Conservation (phyloP, 2,329 filamentous ascomycete genomes). For the Ambrosiella cleistominuta region DNA sequence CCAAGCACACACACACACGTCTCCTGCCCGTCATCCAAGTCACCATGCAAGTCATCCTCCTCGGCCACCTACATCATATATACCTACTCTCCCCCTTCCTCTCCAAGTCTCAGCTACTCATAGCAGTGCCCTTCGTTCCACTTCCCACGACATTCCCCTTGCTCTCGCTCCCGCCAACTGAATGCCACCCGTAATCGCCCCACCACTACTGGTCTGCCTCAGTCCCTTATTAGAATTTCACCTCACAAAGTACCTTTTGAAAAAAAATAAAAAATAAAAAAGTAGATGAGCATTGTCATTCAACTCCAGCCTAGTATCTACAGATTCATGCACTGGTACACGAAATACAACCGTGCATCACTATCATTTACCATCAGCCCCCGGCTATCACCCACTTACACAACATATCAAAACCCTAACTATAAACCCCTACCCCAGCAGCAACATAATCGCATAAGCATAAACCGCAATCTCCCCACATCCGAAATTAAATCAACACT, state of each 20-base stretch:
- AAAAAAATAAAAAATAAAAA: background rate
- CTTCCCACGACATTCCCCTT: background rate
- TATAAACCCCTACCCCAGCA: too few relatives aligned
- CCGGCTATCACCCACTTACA: background rate
- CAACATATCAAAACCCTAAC: background rate
- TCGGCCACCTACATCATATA: background rate
- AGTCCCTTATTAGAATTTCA: background rate
- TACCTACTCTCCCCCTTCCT: background rate
- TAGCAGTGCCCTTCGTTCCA: background rate
- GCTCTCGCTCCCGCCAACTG: background rate
- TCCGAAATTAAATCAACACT: background rate
- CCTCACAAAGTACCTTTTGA: background rate
- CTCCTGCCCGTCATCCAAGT: background rate
- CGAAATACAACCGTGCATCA: background rate
- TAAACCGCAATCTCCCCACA: background rate
- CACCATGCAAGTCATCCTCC: background rate
- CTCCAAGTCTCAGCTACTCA: background rate
- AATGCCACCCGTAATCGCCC: background rate
- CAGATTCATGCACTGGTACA: background rate
- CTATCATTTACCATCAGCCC: background rate
- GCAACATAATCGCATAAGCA: background rate
- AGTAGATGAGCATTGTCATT: background rate
- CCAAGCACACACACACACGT: too few relatives aligned
- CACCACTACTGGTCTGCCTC: background rate
- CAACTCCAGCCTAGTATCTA: background rate